Base-by-base conservation (phyloP, 2,329 filamentous ascomycete genomes). In the Hirsutella rhossiliensis region DNA sequence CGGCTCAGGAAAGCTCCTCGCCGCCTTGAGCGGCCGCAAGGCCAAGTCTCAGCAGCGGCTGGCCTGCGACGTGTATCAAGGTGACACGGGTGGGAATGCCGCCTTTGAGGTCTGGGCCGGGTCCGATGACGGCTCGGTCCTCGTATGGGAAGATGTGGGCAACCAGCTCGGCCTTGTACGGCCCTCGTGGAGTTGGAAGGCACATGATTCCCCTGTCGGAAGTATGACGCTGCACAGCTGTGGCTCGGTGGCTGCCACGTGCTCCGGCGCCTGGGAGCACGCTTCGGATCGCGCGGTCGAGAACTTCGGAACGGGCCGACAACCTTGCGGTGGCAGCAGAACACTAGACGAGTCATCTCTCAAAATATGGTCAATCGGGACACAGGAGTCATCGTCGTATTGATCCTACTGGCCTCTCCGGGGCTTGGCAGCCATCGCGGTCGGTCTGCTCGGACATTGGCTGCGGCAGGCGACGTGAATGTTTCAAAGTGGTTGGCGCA, bases 61-160 rank as follows among this genome's bases (percentile, higher is more conserved):
- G 34, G 63, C 59, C 11, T 72, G 73, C 46, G 73, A 80, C 53
- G 66, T 77, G 3, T 82, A 75, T 49, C 62, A 67, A 0, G 63
- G 66, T 5, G 47, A 27, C 23, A 5, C 23, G 9, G 6, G 54
- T 4, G 52, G 49, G 0, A 46, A 48, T 0, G 62, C 62, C 2
- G 68, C 69, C 2, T 78, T 78, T 48, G 79, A 82, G 56, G 66
- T 82, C 39, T 82, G 78, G 78, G 74, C 74, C 6, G 79, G 78
- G 2, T 69, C 72, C 1, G 64, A 67, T 38, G 63, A 70, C 47
- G 78, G 79, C 2, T 54, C 60, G 3, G 71, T 79, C n/a, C 65
- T 66, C 38, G 69, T 80, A 7, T 82, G 76, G 72, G 73, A 81
- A 38, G 65, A 66, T 11, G 70, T 79, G 0, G 76, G 77, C 23